Evolutionary conservation across 1,284 basidiomycete species (phyloP), one percentile per base, ranked within the genome.

Genomic region (Mycena sp.): DNA sequence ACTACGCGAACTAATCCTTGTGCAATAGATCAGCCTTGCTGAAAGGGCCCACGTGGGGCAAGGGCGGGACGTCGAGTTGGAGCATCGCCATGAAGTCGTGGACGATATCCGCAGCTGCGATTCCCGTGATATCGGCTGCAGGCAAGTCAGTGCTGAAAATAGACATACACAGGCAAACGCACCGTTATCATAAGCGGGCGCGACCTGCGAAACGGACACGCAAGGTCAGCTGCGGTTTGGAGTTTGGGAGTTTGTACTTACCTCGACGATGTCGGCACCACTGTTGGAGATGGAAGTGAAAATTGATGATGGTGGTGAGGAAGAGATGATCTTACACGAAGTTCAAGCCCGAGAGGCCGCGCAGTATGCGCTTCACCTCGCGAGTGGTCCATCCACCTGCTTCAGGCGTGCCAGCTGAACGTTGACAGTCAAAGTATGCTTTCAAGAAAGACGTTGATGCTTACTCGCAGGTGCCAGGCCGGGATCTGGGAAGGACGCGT

Each of bases 41-140:
- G 44, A 70, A 71, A 7, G 70, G 70, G 1, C 70, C 70, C 17
- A 50, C 44, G 41, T 63, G 56, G 21, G 73, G 68, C 38, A 68
- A 67, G 4, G 74, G 73, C 44, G 73, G 71, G 25, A 43, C 68
- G 11, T 70, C 69, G 16, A 74, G 64, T 61, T 82, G 70, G 69
- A 88, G 73, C 82, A 88, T 83, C 2, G 83, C 82, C 53, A 88
- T 73, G 70, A 88, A 86, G 71, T 88, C 87, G 57, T 87, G 84
- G 1, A 87, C 83, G 51, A 90, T 76, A 62, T 88, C 87, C 0
- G 88, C 88, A 6, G 88, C 87, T 37, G 80, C 85, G 40, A 83
- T 84, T 17, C 83, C 82, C 35, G 87, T 89, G 54, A 87, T 83
- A 58, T 89, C 88, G 4, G 87, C 88, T 83, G 19, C 28, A 25